A percentile compares a stretch with the other conserved stretches of the same genome.
These are phyloP conservation scores for Lablab purpureus DNA, from an alignment of 306 rosid genomes.

Conservation along the genomic window DNA sequence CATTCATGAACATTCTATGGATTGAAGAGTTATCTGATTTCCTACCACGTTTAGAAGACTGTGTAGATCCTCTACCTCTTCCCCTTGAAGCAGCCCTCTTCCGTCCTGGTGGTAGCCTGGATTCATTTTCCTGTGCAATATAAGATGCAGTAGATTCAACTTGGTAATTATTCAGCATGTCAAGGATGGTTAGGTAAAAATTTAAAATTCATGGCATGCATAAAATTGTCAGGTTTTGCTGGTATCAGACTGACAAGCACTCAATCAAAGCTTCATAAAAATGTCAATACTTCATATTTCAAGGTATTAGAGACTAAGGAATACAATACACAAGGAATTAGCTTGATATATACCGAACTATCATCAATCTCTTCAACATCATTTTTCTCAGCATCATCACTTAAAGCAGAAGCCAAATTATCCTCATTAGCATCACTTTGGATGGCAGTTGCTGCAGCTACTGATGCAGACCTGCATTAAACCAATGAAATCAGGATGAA, in stretches of 20 bases:
- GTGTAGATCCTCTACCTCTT: slow-evolving; percentile 83
- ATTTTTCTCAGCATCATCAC: slow-evolving; percentile 62
- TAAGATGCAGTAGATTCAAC: slow-evolving; percentile 36
- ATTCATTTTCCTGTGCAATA: slow-evolving; percentile 74
- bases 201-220: slow-evolving; percentile 25
- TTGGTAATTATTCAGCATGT: slow-evolving; percentile 2
- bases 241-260: slow-evolving; percentile 24
- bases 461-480: slow-evolving; percentile 78
- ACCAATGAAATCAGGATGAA: slow-evolving; percentile 38
- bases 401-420: slow-evolving; percentile 67
- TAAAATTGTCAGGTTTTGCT: slow-evolving; percentile 34
- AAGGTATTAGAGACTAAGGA: slow-evolving; percentile 29
- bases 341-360: slow-evolving; percentile 75
- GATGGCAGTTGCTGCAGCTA: slow-evolving; percentile 70
- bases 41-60: slow-evolving; percentile 83
- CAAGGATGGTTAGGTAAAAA: slow-evolving; percentile 30
- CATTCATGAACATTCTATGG: slow-evolving; percentile 70
- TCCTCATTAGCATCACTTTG: slow-evolving; percentile 58
- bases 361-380: slow-evolving; percentile 67
- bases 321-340: slow-evolving; percentile 8
- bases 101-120: slow-evolving; percentile 55
- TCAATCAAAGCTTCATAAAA: slow-evolving; percentile 27
- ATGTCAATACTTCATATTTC: slow-evolving; percentile 30
- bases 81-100: slow-evolving; percentile 90
- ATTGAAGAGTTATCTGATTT: slow-evolving; percentile 68